Conservation (phyloP, 2,329 filamentous ascomycete genomes). For the Orbilia javanica region DNA sequence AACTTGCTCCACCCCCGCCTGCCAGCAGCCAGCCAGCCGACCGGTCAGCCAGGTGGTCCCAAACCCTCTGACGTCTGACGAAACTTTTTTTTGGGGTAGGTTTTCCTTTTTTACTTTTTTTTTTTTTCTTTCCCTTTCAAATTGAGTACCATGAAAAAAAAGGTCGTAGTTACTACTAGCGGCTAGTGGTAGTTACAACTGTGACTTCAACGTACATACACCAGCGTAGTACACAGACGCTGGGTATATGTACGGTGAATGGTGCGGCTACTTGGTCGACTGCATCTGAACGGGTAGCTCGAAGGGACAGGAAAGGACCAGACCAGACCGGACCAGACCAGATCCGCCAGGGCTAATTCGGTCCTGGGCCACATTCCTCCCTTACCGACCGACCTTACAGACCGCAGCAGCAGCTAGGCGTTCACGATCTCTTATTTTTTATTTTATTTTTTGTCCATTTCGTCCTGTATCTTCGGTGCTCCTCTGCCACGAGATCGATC, state of each 20-base stretch:
- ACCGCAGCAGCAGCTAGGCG: no score
- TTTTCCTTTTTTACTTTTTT: slow-evolving; percentile 20
- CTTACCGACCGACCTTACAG: no score
- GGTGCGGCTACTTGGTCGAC: slow-evolving; percentile 12
- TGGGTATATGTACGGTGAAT: background rate
- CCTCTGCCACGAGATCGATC: slow-evolving; percentile 19
- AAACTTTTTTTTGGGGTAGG: background rate
- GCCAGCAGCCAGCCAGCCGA: no score
- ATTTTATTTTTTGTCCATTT: background rate
- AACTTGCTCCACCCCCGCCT: slow-evolving; percentile 33
- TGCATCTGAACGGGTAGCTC: background rate
- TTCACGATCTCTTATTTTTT: slow-evolving; percentile 7
- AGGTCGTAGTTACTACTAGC: no score
- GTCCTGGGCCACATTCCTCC: slow-evolving; percentile 7
- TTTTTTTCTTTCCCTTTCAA: slow-evolving; percentile 20
- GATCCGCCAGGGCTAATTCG: slow-evolving; percentile 8
- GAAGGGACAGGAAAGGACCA: no score
- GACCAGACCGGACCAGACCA: no score
- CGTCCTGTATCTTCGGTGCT: background rate
- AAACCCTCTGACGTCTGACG: slow-evolving; percentile 46
- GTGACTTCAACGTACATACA: no score
- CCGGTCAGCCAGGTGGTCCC: slow-evolving; percentile 1
- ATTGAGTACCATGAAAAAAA: slow-evolving; percentile 4
- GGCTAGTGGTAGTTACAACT: no score
- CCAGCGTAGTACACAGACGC: background rate